Evolutionary conservation across 1,284 basidiomycete species (phyloP).

Genomic region (Sporisorium sorghi): DNA sequence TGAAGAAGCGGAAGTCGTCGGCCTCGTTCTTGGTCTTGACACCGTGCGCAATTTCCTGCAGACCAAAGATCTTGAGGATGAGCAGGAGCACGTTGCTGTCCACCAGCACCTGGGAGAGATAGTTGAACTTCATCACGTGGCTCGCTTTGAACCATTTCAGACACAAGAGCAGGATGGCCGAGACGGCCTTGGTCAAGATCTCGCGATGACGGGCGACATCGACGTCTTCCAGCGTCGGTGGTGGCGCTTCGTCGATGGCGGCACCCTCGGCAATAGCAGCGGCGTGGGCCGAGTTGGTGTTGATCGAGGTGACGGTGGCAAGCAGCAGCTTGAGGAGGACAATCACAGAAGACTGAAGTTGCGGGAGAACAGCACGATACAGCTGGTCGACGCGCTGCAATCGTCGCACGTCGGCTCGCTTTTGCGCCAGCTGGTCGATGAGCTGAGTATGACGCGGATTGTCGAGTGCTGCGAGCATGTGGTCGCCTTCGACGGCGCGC

Average conservation of each 20-base stretch:
- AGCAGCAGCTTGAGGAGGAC: constrained; percentile 67
- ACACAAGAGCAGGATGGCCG: constrained; percentile 88
- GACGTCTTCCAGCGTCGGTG: constrained; percentile 89
- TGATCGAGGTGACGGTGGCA: constrained; percentile 65
- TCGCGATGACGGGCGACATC: constrained; percentile 96
- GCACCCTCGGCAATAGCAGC: constrained; percentile 64
- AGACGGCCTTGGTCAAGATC: constrained; percentile 96
- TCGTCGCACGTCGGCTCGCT: constrained; percentile 61
- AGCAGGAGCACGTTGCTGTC: constrained; percentile 95
- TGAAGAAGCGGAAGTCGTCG: constrained; percentile 87
- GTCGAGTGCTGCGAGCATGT: constrained; percentile 62
- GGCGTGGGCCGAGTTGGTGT: constrained; percentile 62
- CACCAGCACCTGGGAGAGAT: constrained; percentile 90
- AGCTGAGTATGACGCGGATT: constrained; percentile 51
- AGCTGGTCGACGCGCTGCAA: constrained; percentile 63
- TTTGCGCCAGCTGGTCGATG: constrained; percentile 48
- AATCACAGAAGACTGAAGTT: constrained; percentile 66
- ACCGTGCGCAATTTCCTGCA: constrained; percentile 87
- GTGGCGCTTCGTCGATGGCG: constrained; percentile 72
- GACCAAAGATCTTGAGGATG: constrained; percentile 96
- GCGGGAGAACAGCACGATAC: constrained; percentile 60
- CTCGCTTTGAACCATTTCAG: constrained; percentile 97
- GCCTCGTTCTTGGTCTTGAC: constrained; percentile 90
- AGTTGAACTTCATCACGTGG: constrained; percentile 96
- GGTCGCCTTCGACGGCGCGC: constrained; percentile 52